These are phyloP conservation scores for Chenopodium quinoa DNA, from an alignment of 148 eudicot species.

Conservation along the genomic window DNA sequence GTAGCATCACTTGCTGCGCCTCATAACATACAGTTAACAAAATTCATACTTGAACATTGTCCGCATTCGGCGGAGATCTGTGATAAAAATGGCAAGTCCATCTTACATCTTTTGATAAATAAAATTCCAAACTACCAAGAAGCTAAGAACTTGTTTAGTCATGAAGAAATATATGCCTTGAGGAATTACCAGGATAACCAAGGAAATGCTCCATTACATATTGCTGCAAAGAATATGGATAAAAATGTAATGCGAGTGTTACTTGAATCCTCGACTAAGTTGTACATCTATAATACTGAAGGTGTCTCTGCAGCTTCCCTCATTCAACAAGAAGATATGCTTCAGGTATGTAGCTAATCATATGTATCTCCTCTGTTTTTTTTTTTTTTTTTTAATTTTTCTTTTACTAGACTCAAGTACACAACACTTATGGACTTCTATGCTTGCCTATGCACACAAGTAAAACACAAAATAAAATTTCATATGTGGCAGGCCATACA, in stretches of 20 bases:
- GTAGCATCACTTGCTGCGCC: neutral
- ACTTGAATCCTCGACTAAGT: neutral
- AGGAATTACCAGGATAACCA: neutral
- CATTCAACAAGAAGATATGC: neutral
- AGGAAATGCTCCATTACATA: conserved; percentile 17
- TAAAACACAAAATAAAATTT: no score
- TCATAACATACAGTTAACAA: neutral
- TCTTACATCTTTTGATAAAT: conserved; percentile 10
- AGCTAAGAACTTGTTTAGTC: neutral
- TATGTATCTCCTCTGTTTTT: no score
- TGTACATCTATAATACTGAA: neutral
- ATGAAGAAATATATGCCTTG: neutral
- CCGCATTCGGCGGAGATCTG: neutral
- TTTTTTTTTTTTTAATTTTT: no score
- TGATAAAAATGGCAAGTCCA: neutral
- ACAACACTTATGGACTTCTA: no score
- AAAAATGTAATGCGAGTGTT: conserved; percentile 1
- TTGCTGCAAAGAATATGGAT: conserved; percentile 4
- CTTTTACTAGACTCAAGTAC: no score
- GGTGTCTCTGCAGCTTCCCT: neutral
- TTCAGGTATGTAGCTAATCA: neutral
- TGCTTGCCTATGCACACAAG: no score
- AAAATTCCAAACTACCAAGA: conserved; percentile 8
- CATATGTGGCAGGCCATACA: no score
- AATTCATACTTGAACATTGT: neutral